Conservation (phyloP, 495 filamentous ascomycete species). For the Aspergillus panamensis region DNA sequence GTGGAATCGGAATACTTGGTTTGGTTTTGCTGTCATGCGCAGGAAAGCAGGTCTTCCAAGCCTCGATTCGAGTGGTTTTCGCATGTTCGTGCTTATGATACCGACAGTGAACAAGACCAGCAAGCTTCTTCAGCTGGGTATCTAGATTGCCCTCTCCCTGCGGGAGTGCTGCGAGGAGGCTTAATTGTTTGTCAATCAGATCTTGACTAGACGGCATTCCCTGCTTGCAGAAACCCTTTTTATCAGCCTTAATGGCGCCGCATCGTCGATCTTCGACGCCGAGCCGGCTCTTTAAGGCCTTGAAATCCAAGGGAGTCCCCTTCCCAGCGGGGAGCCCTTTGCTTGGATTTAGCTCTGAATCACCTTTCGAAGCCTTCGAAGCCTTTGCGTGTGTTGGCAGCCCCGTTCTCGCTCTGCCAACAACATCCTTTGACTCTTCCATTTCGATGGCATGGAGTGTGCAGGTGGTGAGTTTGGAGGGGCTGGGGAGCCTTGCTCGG, state of each 20-base stretch:
- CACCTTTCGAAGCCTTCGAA: not conserved
- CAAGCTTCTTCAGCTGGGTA: not conserved
- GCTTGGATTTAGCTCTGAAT: not conserved
- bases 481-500: not conserved
- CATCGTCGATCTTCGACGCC: not conserved
- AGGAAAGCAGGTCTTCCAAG: not conserved
- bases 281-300: not conserved
- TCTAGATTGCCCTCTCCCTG: not conserved
- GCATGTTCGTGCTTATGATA: not conserved
- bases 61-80: not conserved
- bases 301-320: not conserved
- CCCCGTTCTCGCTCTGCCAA: not conserved
- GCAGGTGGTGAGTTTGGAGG: not conserved
- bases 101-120: not conserved
- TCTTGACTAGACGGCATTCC: not conserved
- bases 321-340: not conserved
- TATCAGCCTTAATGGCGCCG: not conserved
- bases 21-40: not conserved
- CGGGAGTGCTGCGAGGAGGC: not conserved
- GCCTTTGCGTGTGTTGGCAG: not conserved
- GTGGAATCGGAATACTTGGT: not conserved
- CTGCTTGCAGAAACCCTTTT: not conserved
- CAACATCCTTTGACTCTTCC: not conserved
- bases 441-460: not conserved
- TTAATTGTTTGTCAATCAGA: not conserved